phyloP scores from a whole-genome alignment of 2,329 filamentous ascomycete species.

The Pseudocercospora ulei region DNA sequence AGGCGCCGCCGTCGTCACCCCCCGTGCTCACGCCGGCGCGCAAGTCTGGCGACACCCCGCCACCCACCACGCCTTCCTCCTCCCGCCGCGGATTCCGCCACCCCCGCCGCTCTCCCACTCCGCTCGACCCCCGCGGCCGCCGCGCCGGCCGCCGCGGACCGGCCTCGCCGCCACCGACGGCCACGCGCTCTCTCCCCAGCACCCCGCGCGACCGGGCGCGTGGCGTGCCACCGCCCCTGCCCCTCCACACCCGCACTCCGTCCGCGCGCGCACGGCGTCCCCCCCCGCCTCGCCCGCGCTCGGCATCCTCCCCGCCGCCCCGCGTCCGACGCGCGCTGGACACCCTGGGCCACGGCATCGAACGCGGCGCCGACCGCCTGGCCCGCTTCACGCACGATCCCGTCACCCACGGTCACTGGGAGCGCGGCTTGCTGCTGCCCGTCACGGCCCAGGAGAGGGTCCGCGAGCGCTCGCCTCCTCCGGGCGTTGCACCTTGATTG shows the following conservation, averaged over 20 bases:
- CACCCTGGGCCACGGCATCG: constrained; percentile 21
- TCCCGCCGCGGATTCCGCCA: neutral
- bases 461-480: neutral
- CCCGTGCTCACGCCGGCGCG: constrained; percentile 2
- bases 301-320: constrained; percentile 2
- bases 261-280: too few species aligned
- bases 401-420: constrained; percentile 20
- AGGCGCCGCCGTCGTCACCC: neutral
- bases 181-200: constrained; percentile 1
- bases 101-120: neutral
- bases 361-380: constrained; percentile 20
- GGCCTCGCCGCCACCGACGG: neutral
- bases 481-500: neutral
- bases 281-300: neutral
- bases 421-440: constrained; percentile 27
- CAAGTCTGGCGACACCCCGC: neutral
- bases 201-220: too few species aligned
- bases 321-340: constrained; percentile 15
- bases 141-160: constrained; percentile 21
- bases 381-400: constrained; percentile 20
- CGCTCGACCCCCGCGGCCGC: constrained; percentile 20
- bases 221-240: too few species aligned
- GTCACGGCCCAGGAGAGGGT: constrained; percentile 23
- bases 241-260: too few species aligned
- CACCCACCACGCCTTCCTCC: neutral